Percentiles rank a stretch among this genome's conserved stretches.
Conservation (phyloP, 305 asterid genomes). For the Fraxinus dipetala region DNA sequence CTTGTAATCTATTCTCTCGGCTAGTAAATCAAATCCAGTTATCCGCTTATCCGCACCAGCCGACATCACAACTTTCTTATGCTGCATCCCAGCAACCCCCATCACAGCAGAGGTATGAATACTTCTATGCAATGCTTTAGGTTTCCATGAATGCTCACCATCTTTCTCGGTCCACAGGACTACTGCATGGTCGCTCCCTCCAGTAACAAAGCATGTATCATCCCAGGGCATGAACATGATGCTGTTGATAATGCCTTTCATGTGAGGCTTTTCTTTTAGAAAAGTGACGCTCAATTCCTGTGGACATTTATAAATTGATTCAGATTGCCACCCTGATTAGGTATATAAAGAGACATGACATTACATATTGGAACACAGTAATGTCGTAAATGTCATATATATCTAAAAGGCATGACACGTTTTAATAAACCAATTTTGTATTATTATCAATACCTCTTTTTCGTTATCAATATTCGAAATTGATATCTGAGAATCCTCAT, state of each 20-base stretch:
- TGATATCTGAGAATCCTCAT: conserved; percentile 78
- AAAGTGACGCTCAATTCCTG: conserved; percentile 60
- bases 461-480: conserved; percentile 56
- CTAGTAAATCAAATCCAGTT: conserved; percentile 52
- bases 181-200: conserved; percentile 93
- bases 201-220: conserved; percentile 64
- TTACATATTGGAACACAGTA: conserved; percentile 1
- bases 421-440: background rate
- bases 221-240: conserved; percentile 90
- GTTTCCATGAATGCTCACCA: conserved; percentile 63
- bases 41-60: conserved; percentile 87
- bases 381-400: background rate
- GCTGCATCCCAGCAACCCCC: conserved; percentile 92
- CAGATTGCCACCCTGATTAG: background rate
- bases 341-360: background rate
- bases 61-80: conserved; percentile 68
- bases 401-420: background rate
- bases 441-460: conserved; percentile 47
- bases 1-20: conserved; percentile 57
- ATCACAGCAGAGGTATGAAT: conserved; percentile 83
- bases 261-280: conserved; percentile 74
- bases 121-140: conserved; percentile 50
- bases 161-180: conserved; percentile 70
- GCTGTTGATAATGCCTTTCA: conserved; percentile 78
- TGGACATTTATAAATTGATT: conserved; percentile 5